phyloP scores from a whole-genome alignment of 306 rosid genomes.

The Acacia crassicarpa region DNA sequence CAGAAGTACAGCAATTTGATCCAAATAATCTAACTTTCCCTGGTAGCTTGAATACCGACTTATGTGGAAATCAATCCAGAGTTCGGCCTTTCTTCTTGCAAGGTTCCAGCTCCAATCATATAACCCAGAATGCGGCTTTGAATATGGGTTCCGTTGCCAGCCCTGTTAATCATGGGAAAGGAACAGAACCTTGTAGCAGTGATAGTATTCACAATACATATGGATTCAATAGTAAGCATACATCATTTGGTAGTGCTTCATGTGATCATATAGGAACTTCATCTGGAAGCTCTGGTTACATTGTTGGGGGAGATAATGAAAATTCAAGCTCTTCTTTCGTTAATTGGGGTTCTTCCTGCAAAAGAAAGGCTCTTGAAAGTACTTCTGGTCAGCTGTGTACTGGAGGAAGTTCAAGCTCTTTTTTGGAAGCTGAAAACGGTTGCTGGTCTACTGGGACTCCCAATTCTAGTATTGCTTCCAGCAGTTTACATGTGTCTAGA shows the following conservation, averaged over 20 bases:
- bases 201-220: constrained; percentile 37
- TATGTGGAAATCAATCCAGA: constrained; percentile 56
- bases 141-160: constrained; percentile 44
- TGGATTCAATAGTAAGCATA: constrained; percentile 49
- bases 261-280: constrained; percentile 53
- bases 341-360: constrained; percentile 84
- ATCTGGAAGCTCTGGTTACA: constrained; percentile 56
- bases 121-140: constrained; percentile 42
- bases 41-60: constrained; percentile 36
- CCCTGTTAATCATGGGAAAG: constrained; percentile 47
- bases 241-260: constrained; percentile 44
- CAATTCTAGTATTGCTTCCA: constrained; percentile 42
- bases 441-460: constrained; percentile 46
- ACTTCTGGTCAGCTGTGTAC: constrained; percentile 60
- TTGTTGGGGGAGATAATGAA: constrained; percentile 49
- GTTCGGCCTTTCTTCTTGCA: constrained; percentile 54
- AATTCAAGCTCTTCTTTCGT: constrained; percentile 60
- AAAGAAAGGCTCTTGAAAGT: constrained; percentile 81
- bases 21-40: constrained; percentile 46
- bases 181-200: constrained; percentile 44
- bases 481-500: constrained; percentile 47
- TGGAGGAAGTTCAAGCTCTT: constrained; percentile 67
- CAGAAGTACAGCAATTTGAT: constrained; percentile 61
- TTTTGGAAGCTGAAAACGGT: constrained; percentile 50
- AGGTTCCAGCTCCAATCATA: constrained; percentile 56